A percentile compares a stretch with the other conserved stretches of the same genome.
phyloP scores from a whole-genome alignment of 805 yeast species.

The Torulaspora franciscae region DNA sequence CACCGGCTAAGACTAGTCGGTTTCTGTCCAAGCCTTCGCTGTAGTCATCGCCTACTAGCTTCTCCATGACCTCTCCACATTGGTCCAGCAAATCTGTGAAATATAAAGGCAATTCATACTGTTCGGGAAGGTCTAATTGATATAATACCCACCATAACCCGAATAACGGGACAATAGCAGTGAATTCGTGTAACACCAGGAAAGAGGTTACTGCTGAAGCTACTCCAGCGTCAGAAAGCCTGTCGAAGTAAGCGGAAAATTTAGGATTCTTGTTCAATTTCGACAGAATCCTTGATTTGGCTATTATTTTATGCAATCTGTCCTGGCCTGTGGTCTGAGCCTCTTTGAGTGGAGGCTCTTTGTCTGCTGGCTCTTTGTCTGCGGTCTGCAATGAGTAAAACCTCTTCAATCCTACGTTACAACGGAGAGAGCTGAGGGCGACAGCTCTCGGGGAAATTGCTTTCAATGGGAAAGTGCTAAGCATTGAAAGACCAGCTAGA shows the following conservation, averaged over 20 bases:
- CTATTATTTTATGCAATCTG: conserved; percentile 22
- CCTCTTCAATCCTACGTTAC: conserved; percentile 2
- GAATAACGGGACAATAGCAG: conserved; percentile 68
- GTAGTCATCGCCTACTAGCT: conserved; percentile 40
- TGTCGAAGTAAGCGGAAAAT: conserved; percentile 26
- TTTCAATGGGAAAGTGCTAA: background rate
- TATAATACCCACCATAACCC: conserved; percentile 65
- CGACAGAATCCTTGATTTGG: conserved; percentile 26
- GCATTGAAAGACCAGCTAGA: no score
- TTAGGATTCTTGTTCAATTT: conserved; percentile 27
- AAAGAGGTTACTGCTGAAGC: conserved; percentile 49
- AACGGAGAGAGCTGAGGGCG: background rate
- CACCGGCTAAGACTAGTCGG: conserved; percentile 61
- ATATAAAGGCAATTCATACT: conserved; percentile 22
- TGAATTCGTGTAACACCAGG: conserved; percentile 62
- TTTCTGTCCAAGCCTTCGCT: conserved; percentile 42
- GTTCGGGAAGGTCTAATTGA: conserved; percentile 40
- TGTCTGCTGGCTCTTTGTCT: background rate
- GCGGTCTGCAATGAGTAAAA: conserved; percentile 5
- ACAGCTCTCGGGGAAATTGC: background rate
- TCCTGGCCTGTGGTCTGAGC: conserved; percentile 10
- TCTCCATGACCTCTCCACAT: conserved; percentile 55
- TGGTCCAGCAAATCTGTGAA: conserved; percentile 43
- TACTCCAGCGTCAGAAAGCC: conserved; percentile 31
- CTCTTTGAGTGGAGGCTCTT: background rate